Percentiles rank a stretch among this genome's conserved stretches.
These are phyloP conservation scores for Blastomyces parvus DNA, from an alignment of 2,329 filamentous ascomycete species.

Conservation along the genomic window DNA sequence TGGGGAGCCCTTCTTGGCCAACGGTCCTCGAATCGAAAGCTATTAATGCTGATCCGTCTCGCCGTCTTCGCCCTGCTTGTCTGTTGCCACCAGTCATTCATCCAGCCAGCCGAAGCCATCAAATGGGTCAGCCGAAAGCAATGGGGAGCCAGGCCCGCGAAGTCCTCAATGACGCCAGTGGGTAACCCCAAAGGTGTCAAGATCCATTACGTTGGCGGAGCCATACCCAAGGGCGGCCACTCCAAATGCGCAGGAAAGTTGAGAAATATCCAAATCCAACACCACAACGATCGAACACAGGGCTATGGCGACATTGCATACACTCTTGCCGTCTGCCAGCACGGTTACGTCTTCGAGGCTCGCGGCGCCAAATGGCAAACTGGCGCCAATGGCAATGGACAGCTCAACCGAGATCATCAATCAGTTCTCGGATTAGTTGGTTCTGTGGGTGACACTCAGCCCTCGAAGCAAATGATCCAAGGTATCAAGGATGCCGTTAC, in stretches of 20 bases:
- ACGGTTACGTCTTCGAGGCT: constrained; percentile 10
- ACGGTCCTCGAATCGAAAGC: neutral
- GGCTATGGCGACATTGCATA: constrained; percentile 9
- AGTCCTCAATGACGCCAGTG: neutral
- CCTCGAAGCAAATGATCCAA: neutral
- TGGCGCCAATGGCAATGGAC: constrained; percentile 6
- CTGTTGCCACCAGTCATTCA: constrained; percentile 4
- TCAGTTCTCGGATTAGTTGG: constrained; percentile 7
- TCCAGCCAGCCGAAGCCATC: constrained; percentile 6
- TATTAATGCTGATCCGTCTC: constrained; percentile 4
- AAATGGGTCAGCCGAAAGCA: constrained; percentile 8
- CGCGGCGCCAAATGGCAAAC: constrained; percentile 1
- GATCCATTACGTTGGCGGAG: constrained; percentile 8
- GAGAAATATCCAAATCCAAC: constrained; percentile 4
- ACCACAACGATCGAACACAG: constrained; percentile 1
- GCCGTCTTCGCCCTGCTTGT: constrained; percentile 5
- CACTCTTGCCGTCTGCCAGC: constrained; percentile 11
- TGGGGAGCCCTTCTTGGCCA: neutral
- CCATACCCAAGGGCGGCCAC: neutral
- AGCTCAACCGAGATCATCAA: constrained; percentile 6
- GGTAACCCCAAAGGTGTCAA: constrained; percentile 7
- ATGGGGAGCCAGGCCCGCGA: constrained; percentile 1
- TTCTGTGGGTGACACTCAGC: neutral
- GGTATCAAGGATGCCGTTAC: constrained; percentile 10
- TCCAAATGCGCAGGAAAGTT: constrained; percentile 6